Conservation (phyloP, 352 stramenopile genomes). For the Blastocystis sp. region DNA sequence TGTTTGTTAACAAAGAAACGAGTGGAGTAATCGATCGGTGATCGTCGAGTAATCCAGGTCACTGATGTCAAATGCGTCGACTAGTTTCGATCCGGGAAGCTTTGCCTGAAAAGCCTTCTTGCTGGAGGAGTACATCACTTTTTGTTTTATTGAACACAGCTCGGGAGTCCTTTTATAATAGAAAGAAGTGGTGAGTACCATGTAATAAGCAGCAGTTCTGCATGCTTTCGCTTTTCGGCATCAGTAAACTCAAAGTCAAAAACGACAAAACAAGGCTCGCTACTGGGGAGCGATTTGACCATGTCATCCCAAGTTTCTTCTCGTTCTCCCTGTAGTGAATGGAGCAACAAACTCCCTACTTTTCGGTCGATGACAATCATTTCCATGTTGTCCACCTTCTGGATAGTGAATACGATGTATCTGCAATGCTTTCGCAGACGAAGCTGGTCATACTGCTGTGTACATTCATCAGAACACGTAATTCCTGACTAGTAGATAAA, state of each 20-base stretch:
- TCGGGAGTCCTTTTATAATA: conserved; percentile 28
- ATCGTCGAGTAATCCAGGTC: conserved; percentile 2
- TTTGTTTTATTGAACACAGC: conserved; percentile 48
- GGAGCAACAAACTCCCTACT: background rate
- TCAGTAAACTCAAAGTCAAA: conserved; percentile 53
- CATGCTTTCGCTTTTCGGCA: conserved; percentile 18
- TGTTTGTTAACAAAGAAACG: conserved; percentile 11
- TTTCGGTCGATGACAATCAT: conserved; percentile 51
- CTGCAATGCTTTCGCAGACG: conserved; percentile 54
- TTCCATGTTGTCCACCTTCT: conserved; percentile 40
- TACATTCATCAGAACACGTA: conserved; percentile 50
- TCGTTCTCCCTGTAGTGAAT: background rate
- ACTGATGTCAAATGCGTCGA: conserved; percentile 42
- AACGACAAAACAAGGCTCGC: conserved; percentile 51
- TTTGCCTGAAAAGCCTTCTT: conserved; percentile 54
- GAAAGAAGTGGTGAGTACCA: background rate
- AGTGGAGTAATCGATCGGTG: background rate
- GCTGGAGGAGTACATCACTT: conserved; percentile 59
- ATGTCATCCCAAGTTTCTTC: conserved; percentile 58
- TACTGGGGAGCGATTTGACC: conserved; percentile 12
- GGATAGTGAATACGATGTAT: conserved; percentile 60
- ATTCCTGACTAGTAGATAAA: conserved; percentile 59
- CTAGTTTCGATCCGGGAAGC: conserved; percentile 15
- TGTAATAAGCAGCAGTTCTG: conserved; percentile 48
- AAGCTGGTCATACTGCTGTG: conserved; percentile 35